Evolutionary conservation across 306 rosid genomes (phyloP), one percentile per base, ranked within the genome.

Genomic region (Castanea mollissima): DNA sequence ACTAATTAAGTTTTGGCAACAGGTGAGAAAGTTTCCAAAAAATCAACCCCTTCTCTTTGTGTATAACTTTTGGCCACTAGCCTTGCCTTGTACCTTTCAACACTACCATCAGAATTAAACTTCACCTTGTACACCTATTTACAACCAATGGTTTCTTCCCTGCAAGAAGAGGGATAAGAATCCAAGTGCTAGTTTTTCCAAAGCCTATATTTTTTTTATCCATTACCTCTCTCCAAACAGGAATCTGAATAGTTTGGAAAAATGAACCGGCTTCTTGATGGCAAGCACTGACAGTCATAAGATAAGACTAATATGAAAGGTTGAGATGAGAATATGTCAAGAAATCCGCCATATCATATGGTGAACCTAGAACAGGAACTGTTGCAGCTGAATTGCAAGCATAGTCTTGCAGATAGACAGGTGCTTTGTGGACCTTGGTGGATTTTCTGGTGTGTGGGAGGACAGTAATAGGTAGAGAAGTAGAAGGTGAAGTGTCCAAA

Each of bases 381-480:
- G 8, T 0, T 35, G 0, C 2, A 1, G 41, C 0, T 35, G 2
- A 35, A 35, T 35, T 35, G 41, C 9, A 6, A 35, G 8, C 9
- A 6, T 6, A 35, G 41, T 35, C 41, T 35, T 35, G 9, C 8
- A 35, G 2, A 35, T 35, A 35, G 41, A 2, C 0, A 35, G 2
- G 9, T 35, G 9, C 6, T 35, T 35, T 35, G 0, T 35, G 44
- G 6, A 5, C 0, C 44, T 0, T 35, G 9, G 9, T 35, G 44
- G 44, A 35, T 35, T 35, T 35, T 1, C 0, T 35, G 1, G 44
- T 35, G 44, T 5, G 44, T 35, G 2, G 44, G 6, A 35, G 1
- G 8, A 0, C 9, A 35, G 0, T 1, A 35, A 6, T 1, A 35
- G 2, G 44, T 0, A 35, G 0, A 35, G 9, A 1, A 35, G 44